Conservation (phyloP, 805 yeast species). For the Schwanniomyces sp. region DNA sequence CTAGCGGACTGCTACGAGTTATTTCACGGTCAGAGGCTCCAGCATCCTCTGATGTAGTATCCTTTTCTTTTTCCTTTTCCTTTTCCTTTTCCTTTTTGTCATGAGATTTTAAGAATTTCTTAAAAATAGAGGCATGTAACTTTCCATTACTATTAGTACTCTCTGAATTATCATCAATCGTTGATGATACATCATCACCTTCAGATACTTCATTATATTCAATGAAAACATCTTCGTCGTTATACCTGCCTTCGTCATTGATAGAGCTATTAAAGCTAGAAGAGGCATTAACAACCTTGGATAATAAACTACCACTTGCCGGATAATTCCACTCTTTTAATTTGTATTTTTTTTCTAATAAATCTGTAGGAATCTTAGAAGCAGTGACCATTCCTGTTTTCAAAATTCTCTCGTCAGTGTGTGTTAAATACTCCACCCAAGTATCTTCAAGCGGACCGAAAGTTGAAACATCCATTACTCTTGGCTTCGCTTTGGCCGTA, state of each 20-base stretch:
- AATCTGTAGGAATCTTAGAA: constrained; percentile 42
- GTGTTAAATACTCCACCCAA: constrained; percentile 55
- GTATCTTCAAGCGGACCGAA: constrained; percentile 55
- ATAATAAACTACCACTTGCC: constrained; percentile 26
- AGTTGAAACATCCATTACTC: constrained; percentile 41
- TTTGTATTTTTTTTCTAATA: constrained; percentile 55
- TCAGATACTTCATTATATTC: constrained; percentile 40
- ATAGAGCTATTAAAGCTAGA: constrained; percentile 18
- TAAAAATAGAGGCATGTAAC: constrained; percentile 12
- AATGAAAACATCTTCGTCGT: constrained; percentile 63
- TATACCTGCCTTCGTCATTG: constrained; percentile 32
- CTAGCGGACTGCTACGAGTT: constrained; percentile 22
- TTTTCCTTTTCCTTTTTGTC: constrained; percentile 11
- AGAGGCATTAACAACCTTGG: constrained; percentile 40
- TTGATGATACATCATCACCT: constrained; percentile 9
- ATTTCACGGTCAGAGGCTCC: constrained; percentile 2
- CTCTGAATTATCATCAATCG: background rate
- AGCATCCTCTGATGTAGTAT: constrained; percentile 1
- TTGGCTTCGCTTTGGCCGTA: constrained; percentile 17
- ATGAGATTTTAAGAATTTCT: constrained; percentile 13
- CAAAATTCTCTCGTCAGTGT: constrained; percentile 59
- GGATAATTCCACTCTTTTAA: constrained; percentile 16
- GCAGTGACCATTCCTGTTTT: constrained; percentile 56
- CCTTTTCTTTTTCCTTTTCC: constrained; percentile 11
- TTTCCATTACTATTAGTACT: constrained; percentile 2